Conservation (phyloP, 2,329 filamentous ascomycete species). For the Ascochyta clinopodiicola region DNA sequence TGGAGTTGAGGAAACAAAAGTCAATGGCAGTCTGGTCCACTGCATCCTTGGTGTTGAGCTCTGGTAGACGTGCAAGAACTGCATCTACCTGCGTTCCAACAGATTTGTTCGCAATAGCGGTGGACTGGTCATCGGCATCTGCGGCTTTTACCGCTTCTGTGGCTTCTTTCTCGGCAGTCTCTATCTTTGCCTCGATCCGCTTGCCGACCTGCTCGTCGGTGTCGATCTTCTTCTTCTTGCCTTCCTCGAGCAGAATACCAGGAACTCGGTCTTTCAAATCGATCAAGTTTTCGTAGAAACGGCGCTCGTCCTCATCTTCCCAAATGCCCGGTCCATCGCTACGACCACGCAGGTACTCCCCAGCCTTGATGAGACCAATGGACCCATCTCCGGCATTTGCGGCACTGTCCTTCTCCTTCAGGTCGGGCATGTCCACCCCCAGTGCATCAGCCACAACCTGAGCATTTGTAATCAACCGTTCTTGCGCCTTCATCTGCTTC, state of each 20-base stretch:
- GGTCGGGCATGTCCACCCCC: slow-evolving; percentile 89
- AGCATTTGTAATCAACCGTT: slow-evolving; percentile 87
- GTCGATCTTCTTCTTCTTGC: slow-evolving; percentile 90
- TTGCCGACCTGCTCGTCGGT: slow-evolving; percentile 82
- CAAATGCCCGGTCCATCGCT: slow-evolving; percentile 93
- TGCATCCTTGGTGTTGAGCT: slow-evolving; percentile 87
- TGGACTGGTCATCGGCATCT: slow-evolving; percentile 81
- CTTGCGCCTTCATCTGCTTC: slow-evolving; percentile 88
- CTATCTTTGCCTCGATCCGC: slow-evolving; percentile 62
- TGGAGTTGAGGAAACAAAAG: slow-evolving; percentile 98
- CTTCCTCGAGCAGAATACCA: slow-evolving; percentile 88
- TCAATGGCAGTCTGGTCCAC: slow-evolving; percentile 94
- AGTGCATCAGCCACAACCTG: slow-evolving; percentile 89
- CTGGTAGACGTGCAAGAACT: slow-evolving; percentile 83
- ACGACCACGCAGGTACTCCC: slow-evolving; percentile 89
- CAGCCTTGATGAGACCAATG: slow-evolving; percentile 92
- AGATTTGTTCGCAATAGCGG: slow-evolving; percentile 95
- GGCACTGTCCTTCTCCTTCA: slow-evolving; percentile 80
- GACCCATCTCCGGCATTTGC: slow-evolving; percentile 72
- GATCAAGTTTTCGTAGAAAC: slow-evolving; percentile 96
- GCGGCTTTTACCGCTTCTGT: slow-evolving; percentile 59
- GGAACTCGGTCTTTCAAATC: slow-evolving; percentile 97
- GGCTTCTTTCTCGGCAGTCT: slow-evolving; percentile 46
- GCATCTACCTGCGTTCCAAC: slow-evolving; percentile 97
- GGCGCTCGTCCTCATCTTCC: slow-evolving; percentile 97